Base-by-base conservation (phyloP, 192 early-diverging fungal species). In the Gigaspora rosea region DNA sequence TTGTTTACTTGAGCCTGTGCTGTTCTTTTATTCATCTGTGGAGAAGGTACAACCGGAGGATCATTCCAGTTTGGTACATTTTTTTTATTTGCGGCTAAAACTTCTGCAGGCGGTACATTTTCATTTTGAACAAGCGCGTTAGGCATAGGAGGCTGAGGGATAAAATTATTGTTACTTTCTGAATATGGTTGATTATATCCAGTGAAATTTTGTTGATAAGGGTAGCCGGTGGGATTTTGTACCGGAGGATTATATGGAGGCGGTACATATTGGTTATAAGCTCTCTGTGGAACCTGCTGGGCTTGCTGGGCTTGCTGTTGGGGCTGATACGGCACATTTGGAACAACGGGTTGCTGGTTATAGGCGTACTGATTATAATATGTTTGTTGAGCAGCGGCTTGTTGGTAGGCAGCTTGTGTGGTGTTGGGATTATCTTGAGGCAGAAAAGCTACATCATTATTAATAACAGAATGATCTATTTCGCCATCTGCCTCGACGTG, bases 21-120 rank as follows among this genome's bases (percentile, higher is more conserved):
- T 13, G 58, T 16, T 22, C 72, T 82, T 77, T 80, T 85, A 59
- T 65, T 49, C 1, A 73, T 76, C 12, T 71, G 69, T 63, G 78
- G 63, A 70, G 75, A 56, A 49, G 78, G 76, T 71, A 79, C 52
- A 72, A 85, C 65, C 65, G 88, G 88, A 36, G 88, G 86, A 74
- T 90, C 88, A 71, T 90, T 90, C 87, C 87, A 90, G 65, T 85
- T 85, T 22, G 83, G 77, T 47, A 80, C 73, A 52, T 82, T 78
- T 58, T 85, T 87, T 41, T 82, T 83, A 50, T 81, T 81, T 27
- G 84, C 83, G 12, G 83, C 77, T 64, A 79, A 71, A 41, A 82
- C 48, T 32, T 81, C 82, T 27, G 82, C 73, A 54, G 80, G 73
- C 22, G 79, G 52, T 27, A 70, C 71, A 54, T 84, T 81, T 11